Percentiles rank a stretch among this genome's conserved stretches.
These are phyloP conservation scores for Macrophomina pseudophaseolina DNA, from an alignment of 2,329 filamentous ascomycete genomes.

Conservation along the genomic window DNA sequence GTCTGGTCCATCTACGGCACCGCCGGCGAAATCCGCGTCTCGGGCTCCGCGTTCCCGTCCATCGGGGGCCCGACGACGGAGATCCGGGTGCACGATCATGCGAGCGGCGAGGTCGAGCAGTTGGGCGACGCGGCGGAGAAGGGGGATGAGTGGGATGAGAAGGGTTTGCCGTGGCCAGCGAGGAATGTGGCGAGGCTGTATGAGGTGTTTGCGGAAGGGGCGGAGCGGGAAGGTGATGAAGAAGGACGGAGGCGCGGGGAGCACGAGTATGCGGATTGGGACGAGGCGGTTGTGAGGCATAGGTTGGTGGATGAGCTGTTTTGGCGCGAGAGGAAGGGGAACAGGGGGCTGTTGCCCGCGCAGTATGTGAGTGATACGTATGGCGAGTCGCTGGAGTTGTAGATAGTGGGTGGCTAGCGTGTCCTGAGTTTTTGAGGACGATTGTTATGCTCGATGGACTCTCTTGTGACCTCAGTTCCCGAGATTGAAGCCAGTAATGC, in stretches of 20 bases:
- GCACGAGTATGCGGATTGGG: conserved; percentile 39
- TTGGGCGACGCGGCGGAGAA: conserved; percentile 38
- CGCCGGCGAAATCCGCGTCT: conserved; percentile 48
- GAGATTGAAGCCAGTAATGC: too few species aligned
- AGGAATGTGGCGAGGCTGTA: conserved; percentile 60
- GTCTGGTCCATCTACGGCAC: conserved; percentile 59
- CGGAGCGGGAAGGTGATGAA: too few species aligned
- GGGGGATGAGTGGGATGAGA: conserved; percentile 38
- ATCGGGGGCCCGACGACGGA: conserved; percentile 43
- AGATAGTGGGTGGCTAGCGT: neutral
- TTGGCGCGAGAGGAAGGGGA: conserved; percentile 38
- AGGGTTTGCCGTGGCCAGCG: conserved; percentile 47
- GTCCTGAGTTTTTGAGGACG: too few species aligned
- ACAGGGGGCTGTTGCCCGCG: neutral
- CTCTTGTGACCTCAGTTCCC: too few species aligned
- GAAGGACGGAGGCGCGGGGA: conserved; percentile 20
- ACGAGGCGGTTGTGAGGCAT: conserved; percentile 42
- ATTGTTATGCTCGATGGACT: too few species aligned
- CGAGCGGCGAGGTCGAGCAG: conserved; percentile 49
- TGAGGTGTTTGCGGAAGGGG: conserved; percentile 57
- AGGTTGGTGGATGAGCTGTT: conserved; percentile 45
- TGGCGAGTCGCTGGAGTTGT: conserved; percentile 28
- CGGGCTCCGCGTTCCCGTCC: conserved; percentile 39
- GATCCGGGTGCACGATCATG: conserved; percentile 59
- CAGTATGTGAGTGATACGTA: conserved; percentile 16